phyloP scores from a whole-genome alignment of 1,139 yeast species.

The Scheffersomyces cryptocercus region DNA sequence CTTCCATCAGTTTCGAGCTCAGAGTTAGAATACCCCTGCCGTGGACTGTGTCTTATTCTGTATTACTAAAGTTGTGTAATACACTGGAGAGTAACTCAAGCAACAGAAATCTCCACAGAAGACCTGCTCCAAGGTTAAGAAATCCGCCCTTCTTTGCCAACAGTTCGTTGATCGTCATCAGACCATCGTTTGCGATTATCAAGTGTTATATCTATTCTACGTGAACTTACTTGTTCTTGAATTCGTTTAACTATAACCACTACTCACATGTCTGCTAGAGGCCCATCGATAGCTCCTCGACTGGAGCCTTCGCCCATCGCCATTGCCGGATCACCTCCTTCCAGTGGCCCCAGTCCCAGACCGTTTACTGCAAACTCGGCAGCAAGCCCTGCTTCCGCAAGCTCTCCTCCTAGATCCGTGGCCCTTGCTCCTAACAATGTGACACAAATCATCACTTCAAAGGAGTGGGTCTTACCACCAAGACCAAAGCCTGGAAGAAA shows the following conservation, averaged over 20 bases:
- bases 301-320: conserved; percentile 37
- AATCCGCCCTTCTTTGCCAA: no score
- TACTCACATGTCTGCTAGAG: conserved; percentile 23
- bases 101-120: no score
- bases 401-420: not conserved
- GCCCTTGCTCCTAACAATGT: conserved; percentile 6
- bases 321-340: conserved; percentile 22
- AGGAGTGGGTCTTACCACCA: conserved; percentile 89
- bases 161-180: no score
- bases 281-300: conserved; percentile 41
- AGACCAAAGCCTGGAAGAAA: conserved; percentile 89
- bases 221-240: no score
- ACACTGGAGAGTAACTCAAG: no score
- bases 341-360: conserved; percentile 5
- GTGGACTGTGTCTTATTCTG: no score
- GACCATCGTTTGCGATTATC: no score
- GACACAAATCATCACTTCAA: conserved; percentile 66
- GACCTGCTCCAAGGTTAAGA: no score
- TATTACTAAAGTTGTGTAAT: no score
- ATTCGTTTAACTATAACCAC: not conserved
- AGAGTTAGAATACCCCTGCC: no score
- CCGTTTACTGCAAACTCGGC: conserved; percentile 4
- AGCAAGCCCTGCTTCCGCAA: not conserved
- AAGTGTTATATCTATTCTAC: no score
- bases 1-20: no score